A percentile compares a stretch with the other conserved stretches of the same genome.
Evolutionary conservation across 352 stramenopile species (phyloP).

Genomic region (Phytopythium kandeliae): DNA sequence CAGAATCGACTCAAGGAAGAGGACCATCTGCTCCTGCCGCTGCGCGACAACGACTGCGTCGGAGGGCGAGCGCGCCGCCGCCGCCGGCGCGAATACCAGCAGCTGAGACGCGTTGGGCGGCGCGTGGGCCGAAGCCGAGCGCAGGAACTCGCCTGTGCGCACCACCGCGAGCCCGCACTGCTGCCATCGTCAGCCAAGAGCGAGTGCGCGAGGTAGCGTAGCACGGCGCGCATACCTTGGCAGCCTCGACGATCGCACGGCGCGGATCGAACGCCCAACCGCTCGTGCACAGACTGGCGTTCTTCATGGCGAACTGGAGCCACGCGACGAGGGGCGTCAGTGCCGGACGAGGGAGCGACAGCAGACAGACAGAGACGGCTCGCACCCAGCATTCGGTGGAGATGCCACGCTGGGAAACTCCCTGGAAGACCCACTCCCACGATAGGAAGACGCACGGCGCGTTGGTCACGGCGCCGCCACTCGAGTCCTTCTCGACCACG

Average conservation of each 20-base stretch:
- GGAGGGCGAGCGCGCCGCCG: constrained; percentile 20
- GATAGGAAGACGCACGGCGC: constrained; percentile 72
- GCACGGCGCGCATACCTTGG: constrained; percentile 55
- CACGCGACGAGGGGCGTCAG: not conserved
- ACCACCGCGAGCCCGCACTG: constrained; percentile 60
- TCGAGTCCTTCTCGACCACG: constrained; percentile 46
- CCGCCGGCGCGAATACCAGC: constrained; percentile 37
- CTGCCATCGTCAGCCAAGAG: not conserved
- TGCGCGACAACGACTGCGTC: constrained; percentile 53
- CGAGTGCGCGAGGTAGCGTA: too few relatives aligned
- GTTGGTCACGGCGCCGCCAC: constrained; percentile 26
- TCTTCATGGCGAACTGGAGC: constrained; percentile 78
- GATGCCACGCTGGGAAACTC: constrained; percentile 73
- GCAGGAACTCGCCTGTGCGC: constrained; percentile 67
- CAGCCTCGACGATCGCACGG: constrained; percentile 69
- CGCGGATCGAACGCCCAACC: constrained; percentile 69
- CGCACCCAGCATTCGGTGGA: constrained; percentile 77
- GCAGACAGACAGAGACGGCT: not conserved
- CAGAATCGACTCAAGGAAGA: constrained; percentile 77
- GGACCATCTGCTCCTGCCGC: constrained; percentile 72
- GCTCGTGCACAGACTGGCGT: constrained; percentile 51
- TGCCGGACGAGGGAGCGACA: too few relatives aligned
- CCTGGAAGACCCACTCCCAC: constrained; percentile 85
- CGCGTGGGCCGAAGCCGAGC: constrained; percentile 26
- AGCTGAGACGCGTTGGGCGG: constrained; percentile 30